A percentile compares a stretch with the other conserved stretches of the same genome.
These are phyloP conservation scores for Dictyostelium discoideum DNA, from an alignment of 78 protist species.

Conservation along the genomic window DNA sequence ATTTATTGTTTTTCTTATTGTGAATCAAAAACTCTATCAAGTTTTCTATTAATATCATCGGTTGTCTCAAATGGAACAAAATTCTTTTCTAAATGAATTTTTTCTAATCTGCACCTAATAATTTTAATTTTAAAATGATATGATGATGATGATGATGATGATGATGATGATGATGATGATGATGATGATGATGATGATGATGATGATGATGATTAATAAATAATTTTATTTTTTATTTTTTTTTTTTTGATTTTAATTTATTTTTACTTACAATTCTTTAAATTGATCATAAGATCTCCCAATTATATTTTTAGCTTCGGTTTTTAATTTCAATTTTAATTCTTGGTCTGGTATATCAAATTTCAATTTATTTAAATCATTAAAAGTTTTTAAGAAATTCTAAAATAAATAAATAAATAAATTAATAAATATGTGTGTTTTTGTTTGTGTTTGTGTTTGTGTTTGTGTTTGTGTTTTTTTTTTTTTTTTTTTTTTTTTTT, in stretches of 20 bases:
- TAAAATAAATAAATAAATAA: no score
- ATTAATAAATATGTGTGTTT: no score
- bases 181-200: no score
- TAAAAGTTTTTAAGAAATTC: conserved; percentile 50
- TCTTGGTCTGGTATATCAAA: conserved; percentile 72
- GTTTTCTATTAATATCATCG: conserved; percentile 57
- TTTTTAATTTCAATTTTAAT: conserved; percentile 33
- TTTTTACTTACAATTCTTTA: conserved; percentile 48
- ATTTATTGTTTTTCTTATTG: not conserved
- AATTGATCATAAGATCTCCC: conserved; percentile 8
- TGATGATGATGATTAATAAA: no score
- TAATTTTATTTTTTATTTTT: not conserved
- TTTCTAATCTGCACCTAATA: conserved; percentile 62
- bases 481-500: no score
- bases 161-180: no score
- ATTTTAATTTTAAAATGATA: not conserved
- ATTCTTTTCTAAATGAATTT: conserved; percentile 59
- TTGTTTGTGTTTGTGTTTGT: no score
- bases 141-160: no score
- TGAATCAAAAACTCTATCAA: conserved; percentile 63
- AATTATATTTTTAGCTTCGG: conserved; percentile 22
- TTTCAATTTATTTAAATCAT: conserved; percentile 58
- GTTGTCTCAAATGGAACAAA: conserved; percentile 64
- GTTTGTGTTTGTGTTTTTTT: no score
- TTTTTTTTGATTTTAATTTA: not conserved